phyloP scores from a whole-genome alignment of 225 moss, liverwort and hornwort genomes.

The Pleurozium schreberi region DNA sequence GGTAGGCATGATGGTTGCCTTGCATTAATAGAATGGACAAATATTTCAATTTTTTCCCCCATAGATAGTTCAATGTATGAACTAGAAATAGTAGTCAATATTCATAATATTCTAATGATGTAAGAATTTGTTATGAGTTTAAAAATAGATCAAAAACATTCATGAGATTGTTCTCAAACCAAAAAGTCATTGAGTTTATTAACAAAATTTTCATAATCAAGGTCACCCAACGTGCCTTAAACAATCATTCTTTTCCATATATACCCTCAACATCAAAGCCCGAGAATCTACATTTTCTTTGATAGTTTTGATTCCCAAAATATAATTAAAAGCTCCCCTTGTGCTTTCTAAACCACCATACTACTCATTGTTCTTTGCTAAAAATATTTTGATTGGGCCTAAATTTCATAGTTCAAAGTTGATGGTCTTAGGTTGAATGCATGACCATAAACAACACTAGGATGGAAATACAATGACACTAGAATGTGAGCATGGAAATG shows the following conservation, averaged over 20 bases:
- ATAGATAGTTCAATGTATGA: not conserved
- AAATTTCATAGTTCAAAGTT: not conserved
- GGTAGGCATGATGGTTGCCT: not conserved
- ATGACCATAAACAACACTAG: not conserved
- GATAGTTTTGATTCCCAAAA: not conserved
- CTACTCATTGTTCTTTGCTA: not conserved
- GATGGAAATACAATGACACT: no score
- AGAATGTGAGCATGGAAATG: no score
- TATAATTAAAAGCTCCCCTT: not conserved
- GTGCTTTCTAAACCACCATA: not conserved
- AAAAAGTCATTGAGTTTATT: not conserved
- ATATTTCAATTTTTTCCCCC: not conserved
- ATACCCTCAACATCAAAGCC: not conserved
- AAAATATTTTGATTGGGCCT: not conserved
- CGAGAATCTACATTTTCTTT: not conserved
- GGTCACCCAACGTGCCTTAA: no score
- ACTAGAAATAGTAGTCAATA: not conserved
- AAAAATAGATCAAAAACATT: no score
- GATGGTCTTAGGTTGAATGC: not conserved
- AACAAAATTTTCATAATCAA: accelerated
- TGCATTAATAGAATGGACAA: not conserved
- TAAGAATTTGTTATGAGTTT: not conserved
- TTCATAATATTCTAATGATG: not conserved
- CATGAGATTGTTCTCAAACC: no score
- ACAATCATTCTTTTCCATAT: not conserved